Evolutionary conservation across 495 filamentous ascomycete species (phyloP).

Genomic region (Tuber indicum): DNA sequence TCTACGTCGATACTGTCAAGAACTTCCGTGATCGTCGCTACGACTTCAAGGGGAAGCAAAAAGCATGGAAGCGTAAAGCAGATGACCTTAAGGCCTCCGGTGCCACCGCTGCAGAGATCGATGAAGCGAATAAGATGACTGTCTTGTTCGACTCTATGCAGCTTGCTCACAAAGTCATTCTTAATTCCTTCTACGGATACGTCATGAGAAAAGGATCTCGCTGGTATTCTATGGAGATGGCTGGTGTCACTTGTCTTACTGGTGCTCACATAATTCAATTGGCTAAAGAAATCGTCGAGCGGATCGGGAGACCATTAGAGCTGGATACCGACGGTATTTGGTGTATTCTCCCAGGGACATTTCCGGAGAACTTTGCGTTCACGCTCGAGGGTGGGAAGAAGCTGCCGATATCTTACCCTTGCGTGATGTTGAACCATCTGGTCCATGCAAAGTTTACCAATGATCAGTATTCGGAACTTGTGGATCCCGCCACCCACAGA

Average conservation of each 20-base stretch:
- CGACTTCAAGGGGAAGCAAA: conserved; percentile 96
- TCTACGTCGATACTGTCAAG: conserved; percentile 94
- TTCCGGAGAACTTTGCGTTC: conserved; percentile 95
- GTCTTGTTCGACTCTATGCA: conserved; percentile 93
- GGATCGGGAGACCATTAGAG: conserved; percentile 87
- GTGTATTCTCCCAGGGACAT: conserved; percentile 97
- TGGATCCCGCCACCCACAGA: conserved; percentile 68
- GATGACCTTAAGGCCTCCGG: conserved; percentile 76
- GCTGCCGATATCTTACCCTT: conserved; percentile 88
- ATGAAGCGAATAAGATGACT: conserved; percentile 98
- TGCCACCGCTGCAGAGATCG: conserved; percentile 68
- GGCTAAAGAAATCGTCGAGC: conserved; percentile 87
- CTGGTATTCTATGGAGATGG: conserved; percentile 99
- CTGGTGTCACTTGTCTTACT: conserved; percentile 94
- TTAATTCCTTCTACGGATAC: conserved; percentile 99
- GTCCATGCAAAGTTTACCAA: conserved; percentile 95
- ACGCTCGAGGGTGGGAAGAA: conserved; percentile 93
- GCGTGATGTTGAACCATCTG: conserved; percentile 98
- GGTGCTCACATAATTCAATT: conserved; percentile 97
- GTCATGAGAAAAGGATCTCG: conserved; percentile 98
- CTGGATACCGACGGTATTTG: conserved; percentile 99
- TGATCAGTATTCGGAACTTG: conserved; percentile 86
- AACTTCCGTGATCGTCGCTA: conserved; percentile 93
- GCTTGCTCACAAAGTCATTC: conserved; percentile 95
- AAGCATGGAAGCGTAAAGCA: conserved; percentile 96